These are phyloP conservation scores for Podosphaera aphanis DNA, from an alignment of 2,329 filamentous ascomycete genomes.

Conservation along the genomic window DNA sequence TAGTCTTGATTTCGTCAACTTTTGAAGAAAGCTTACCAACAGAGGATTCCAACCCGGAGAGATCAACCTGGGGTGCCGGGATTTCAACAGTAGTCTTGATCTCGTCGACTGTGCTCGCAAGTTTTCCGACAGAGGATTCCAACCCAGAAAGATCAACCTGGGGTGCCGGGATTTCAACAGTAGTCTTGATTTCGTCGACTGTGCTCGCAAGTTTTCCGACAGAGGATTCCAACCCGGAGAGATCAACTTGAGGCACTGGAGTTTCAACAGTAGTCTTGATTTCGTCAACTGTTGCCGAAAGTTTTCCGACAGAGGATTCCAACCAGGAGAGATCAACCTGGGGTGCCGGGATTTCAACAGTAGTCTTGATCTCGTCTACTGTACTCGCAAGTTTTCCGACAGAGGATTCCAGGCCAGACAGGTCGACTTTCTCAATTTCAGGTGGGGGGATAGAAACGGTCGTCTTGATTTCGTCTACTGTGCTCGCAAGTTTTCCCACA, in stretches of 20 bases:
- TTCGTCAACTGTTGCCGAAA: constrained; percentile 2
- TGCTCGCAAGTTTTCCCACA: constrained; percentile 2
- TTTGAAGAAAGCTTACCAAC: constrained; percentile 3
- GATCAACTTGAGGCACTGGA: constrained; percentile 4
- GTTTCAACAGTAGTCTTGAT: constrained; percentile 2
- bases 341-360: background rate
- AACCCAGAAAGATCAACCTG: constrained; percentile 7
- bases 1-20: constrained; percentile 5
- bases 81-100: background rate
- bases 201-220: constrained; percentile 4
- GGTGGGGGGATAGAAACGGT: background rate
- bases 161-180: background rate
- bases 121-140: constrained; percentile 6
- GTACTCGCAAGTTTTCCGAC: constrained; percentile 4
- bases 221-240: constrained; percentile 3
- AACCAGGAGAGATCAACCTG: constrained; percentile 3
- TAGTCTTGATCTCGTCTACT: constrained; percentile 3
- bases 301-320: constrained; percentile 4
- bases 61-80: constrained; percentile 2
- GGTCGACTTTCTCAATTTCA: constrained; percentile 6
- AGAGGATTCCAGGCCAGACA: constrained; percentile 5
- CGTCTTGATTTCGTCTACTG: constrained; percentile 8
- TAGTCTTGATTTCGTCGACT: constrained; percentile 4
- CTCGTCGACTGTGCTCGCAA: constrained; percentile 4
- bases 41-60: background rate